Evolutionary conservation across 1,284 basidiomycete genomes (phyloP), one percentile per base, ranked within the genome.

Genomic region (Ceratobasidium sp.): DNA sequence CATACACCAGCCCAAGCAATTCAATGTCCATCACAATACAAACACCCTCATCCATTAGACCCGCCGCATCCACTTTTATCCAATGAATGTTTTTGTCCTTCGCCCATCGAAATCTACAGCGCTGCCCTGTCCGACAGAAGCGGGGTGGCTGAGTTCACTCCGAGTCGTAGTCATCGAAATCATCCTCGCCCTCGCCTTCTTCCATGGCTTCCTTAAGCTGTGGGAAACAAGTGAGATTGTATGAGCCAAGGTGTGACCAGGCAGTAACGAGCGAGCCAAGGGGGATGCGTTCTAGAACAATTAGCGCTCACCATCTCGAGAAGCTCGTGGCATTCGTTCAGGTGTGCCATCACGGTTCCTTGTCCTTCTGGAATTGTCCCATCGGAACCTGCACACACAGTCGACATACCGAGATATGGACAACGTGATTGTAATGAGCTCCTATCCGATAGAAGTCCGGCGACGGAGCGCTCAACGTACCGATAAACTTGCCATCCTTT

Each of bases 271-370:
- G 26, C 28, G 34, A 14, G 64, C 18, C n/a, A n/a, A 53, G 55
- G 61, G 39, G 50, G 28, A 6, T 32, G 57, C 12, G 39, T 57
- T 61, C 48, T 52, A 52, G 58, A 62, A 50, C 53, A 30, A 36
- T 16, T 18, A 6, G 10, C 21, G 80, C 85, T 57, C 75, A 92
- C 92, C 92, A 96, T 96, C 81, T 96, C 93, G 16, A 97, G 85
- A 64, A 97, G 85, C 82, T 98, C 96, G 79, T 98, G 96, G 74
- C 96, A 97, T 81, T 99, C 97, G 77, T 92, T 95, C 72, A 98
- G 83, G 80, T 98, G 94, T 3, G 97, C 97, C 84, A 96, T 94
- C 71, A 99, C 86, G 77, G 98, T 96, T 26, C 94, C 97, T 80
- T 99, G 97, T 3, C 97, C 97, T 80, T 99, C 97, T 0, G 97